These are phyloP conservation scores for Coniochaeta sp. DNA, from an alignment of 2,329 filamentous ascomycete species.

Conservation along the genomic window DNA sequence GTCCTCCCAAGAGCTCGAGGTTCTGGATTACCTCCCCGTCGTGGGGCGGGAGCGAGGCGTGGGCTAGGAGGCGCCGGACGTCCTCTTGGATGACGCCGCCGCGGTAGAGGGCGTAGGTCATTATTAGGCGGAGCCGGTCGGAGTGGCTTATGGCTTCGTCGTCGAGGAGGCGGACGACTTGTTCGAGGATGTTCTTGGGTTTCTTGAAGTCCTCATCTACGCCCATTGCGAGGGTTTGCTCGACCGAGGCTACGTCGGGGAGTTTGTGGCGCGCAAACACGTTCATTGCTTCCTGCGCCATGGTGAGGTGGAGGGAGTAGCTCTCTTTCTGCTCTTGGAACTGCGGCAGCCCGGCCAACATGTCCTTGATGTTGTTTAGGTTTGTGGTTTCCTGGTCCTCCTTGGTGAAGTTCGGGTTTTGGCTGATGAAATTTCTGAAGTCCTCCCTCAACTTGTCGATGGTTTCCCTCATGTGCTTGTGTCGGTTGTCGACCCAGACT, in stretches of 20 bases:
- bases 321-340: constrained; percentile 94
- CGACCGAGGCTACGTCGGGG: constrained; percentile 76
- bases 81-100: constrained; percentile 81
- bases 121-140: constrained; percentile 78
- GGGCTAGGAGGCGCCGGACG: constrained; percentile 74
- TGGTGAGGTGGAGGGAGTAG: constrained; percentile 88
- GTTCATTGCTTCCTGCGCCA: constrained; percentile 97
- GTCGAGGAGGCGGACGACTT: constrained; percentile 81
- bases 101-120: constrained; percentile 79
- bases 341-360: constrained; percentile 89
- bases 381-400: constrained; percentile 62
- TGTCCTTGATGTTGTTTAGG: constrained; percentile 90
- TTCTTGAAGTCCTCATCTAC: constrained; percentile 89
- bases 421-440: constrained; percentile 83
- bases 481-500: constrained; percentile 91
- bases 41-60: constrained; percentile 68
- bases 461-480: constrained; percentile 96
- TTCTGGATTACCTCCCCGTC: constrained; percentile 70
- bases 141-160: constrained; percentile 64
- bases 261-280: constrained; percentile 81
- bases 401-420: constrained; percentile 89
- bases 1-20: constrained; percentile 76
- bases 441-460: constrained; percentile 89
- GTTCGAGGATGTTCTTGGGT: constrained; percentile 80
- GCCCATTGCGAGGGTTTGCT: constrained; percentile 87